Conservation (phyloP, 768 basidiomycete genomes). For the Psilocybe cubensis region DNA sequence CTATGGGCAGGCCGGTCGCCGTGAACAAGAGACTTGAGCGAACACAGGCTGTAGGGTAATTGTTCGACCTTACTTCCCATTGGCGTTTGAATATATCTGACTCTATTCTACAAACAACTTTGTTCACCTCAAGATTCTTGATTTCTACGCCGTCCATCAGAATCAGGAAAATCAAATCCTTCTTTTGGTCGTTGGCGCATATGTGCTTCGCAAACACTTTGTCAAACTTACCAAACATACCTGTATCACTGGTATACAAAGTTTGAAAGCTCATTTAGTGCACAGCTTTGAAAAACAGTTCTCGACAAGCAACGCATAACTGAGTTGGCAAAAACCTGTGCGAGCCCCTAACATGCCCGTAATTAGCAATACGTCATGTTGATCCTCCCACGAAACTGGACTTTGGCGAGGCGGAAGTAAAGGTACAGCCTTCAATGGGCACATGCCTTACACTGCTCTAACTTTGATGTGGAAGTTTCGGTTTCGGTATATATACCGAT, state of each 20-base stretch:
- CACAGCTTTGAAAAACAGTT: no score
- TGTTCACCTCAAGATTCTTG: background rate
- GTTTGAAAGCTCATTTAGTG: no score
- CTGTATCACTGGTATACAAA: no score
- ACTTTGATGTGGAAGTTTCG: background rate
- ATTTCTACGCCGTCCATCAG: background rate
- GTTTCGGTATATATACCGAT: background rate
- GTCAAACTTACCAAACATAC: no score
- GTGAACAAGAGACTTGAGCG: slow-evolving; percentile 79
- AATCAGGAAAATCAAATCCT: background rate
- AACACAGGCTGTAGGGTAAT: slow-evolving; percentile 57
- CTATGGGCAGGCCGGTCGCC: slow-evolving; percentile 52
- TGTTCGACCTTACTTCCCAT: background rate
- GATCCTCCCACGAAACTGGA: background rate
- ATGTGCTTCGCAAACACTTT: no score
- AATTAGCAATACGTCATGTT: no score
- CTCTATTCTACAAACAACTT: background rate
- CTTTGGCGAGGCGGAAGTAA: background rate
- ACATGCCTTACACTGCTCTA: background rate
- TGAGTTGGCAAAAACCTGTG: no score
- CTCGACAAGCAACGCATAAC: no score
- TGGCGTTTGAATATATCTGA: background rate
- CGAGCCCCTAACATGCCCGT: no score
- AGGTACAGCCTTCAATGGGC: background rate
- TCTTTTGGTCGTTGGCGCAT: no score